Evolutionary conservation across 768 basidiomycete genomes (phyloP), one percentile per base, ranked within the genome.

Genomic region (Nidularia pulvinata): DNA sequence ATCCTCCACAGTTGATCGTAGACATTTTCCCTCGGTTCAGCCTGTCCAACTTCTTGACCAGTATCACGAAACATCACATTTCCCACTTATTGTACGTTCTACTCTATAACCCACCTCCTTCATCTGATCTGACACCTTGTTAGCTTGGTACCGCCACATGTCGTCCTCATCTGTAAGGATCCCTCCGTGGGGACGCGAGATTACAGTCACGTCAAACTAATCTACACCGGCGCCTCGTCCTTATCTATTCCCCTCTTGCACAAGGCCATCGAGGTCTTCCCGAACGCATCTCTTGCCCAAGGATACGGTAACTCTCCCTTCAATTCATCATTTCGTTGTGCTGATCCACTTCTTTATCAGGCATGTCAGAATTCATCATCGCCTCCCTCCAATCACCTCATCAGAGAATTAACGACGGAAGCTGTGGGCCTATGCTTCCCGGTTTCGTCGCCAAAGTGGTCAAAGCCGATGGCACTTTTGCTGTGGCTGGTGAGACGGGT

Each of bases 181-280:
- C 76, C 80, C 6, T 71, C 65, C 5, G 68, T 75, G 13, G 67
- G 68, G 60, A 68, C 75, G 16, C 70, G 77, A 59, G 70, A 79
- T 57, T 69, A 80, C 7, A 67, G 62, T 6, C 56, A 50, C 57
- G 67, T 70, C 69, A 80, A 65, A 56, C 69, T 67, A 56, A 65
- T 83, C 16, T 68, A 72, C 51, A 65, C 61, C 57, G 84, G 85
- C 19, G 85, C 86, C 25, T 85, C 85, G 6, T 86, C 86, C 44
- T 71, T 86, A 45, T 76, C 81, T 0, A 56, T 64, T 33, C 79
- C 83, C 56, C 59, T 83, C 14, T 81, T 76, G 55, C 62, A 71
- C 33, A 74, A 73, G 58, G 67, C 84, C 22, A 60, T 64, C 14
- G 65, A 72, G 39, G 56, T 79, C 34, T 76, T 86, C 34, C 85